phyloP scores from a whole-genome alignment of 2,329 filamentous ascomycete species.

The Colletotrichum falcatum region DNA sequence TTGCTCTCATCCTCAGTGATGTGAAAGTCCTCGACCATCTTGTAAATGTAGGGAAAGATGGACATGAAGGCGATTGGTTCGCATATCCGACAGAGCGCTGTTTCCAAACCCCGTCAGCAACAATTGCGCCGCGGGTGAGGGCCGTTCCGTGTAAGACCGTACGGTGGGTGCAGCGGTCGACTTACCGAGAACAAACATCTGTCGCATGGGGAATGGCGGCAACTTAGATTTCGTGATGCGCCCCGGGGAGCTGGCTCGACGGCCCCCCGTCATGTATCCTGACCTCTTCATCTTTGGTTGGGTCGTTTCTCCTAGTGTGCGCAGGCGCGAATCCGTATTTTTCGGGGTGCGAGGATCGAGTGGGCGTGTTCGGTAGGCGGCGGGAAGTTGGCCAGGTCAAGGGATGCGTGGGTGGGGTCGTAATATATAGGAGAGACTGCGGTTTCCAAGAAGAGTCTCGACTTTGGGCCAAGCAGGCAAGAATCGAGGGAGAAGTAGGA shows the following conservation, averaged over 20 bases:
- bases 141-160: background rate
- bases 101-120: background rate
- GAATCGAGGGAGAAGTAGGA: constrained; percentile 30
- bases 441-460: background rate
- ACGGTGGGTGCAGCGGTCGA: background rate
- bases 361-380: background rate
- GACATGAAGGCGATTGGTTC: constrained; percentile 99
- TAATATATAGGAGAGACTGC: constrained; percentile 27
- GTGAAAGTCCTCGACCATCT: constrained; percentile 94
- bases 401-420: constrained; percentile 6
- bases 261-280: constrained; percentile 40
- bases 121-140: background rate
- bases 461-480: background rate
- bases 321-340: constrained; percentile 5
- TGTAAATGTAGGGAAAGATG: constrained; percentile 98
- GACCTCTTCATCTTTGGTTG: constrained; percentile 38
- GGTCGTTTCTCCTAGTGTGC: constrained; percentile 6
- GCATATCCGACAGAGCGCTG: constrained; percentile 93
- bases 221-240: constrained; percentile 17
- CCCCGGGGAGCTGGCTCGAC: constrained; percentile 24
- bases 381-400: background rate
- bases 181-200: constrained; percentile 65
- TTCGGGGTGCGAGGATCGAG: background rate
- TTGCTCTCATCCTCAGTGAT: constrained; percentile 82
- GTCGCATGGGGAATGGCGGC: constrained; percentile 54